Conservation (phyloP, 192 early-diverging fungal species). For the Geosiphon pyriformis region DNA sequence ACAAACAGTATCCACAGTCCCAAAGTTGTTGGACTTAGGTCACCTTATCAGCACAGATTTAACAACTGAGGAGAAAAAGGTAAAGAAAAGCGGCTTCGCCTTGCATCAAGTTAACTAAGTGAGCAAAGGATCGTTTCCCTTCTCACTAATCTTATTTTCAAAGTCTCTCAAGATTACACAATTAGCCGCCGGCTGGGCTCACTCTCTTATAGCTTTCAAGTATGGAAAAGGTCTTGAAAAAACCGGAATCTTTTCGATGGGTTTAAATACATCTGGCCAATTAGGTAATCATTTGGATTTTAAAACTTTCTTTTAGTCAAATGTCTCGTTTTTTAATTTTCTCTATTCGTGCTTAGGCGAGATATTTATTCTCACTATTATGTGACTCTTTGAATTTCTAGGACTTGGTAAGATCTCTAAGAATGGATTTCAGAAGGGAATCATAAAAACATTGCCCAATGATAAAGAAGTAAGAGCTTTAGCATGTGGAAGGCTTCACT, state of each 20-base stretch:
- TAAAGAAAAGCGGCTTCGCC: no score
- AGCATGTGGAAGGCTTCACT: neutral
- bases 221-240: neutral
- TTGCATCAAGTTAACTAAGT: no score
- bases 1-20: no score
- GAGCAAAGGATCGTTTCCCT: no score
- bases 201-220: constrained; percentile 1
- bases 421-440: neutral
- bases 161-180: neutral
- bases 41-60: no score
- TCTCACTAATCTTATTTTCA: no score
- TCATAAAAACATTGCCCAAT: neutral
- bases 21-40: no score
- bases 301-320: neutral
- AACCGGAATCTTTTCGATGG: neutral
- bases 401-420: neutral
- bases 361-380: no score
- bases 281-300: neutral
- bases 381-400: neutral
- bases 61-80: no score
- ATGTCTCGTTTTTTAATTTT: neutral
- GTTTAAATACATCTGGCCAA: constrained; percentile 4
- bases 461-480: neutral
- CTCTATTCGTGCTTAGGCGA: no score
- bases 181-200: neutral